Evolutionary conservation across 176 grass and related monocot genomes (phyloP), one percentile per base, ranked within the genome.

Genomic region (Ensete glaucum): DNA sequence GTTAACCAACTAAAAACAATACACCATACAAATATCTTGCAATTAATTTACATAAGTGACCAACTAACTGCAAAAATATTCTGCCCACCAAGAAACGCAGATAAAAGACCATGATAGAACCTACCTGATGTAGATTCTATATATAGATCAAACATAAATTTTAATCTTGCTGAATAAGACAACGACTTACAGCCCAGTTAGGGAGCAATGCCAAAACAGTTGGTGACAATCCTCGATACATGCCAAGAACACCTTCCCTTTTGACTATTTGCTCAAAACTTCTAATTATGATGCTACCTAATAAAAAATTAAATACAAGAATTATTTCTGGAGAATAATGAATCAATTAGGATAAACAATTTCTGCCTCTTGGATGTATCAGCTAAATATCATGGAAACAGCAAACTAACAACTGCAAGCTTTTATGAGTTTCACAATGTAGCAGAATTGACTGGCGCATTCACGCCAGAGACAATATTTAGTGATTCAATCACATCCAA

Each of bases 111-210:
- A 43, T 43, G 34, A 43, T 4, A 43, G 34, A 43, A 43, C 34
- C 34, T 43, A 6, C 34, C 34, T 43, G 34, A 43, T 43, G 34
- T 43, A 43, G 34, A 3, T 43, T 43, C 34, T 43, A 43, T 43
- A 43, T 6, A 43, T 43, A 43, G 34, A 43, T 43, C 34, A 43
- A 43, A 43, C 34, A 43, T 43, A 43, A 43, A 43, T 43, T 43
- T 60, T 60, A 19, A 60, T 60, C 16, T 60, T 19, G 65, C 9
- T 50, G 48, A 54, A 51, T 25, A 68, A 11, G 65, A 56, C 60
- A 78, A 82, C 65, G 82, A 89, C 95, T 91, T 72, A 99, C 95
- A 9, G 95, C 95, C 95, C 95, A 99, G 70, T 99, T 99, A 50
- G 95, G 95, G 26, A 99, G 84, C 27, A 99, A 82, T 6, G 95